These are phyloP conservation scores for Talaromyces rugulosus DNA, from an alignment of 2,329 filamentous ascomycete species.

Conservation along the genomic window DNA sequence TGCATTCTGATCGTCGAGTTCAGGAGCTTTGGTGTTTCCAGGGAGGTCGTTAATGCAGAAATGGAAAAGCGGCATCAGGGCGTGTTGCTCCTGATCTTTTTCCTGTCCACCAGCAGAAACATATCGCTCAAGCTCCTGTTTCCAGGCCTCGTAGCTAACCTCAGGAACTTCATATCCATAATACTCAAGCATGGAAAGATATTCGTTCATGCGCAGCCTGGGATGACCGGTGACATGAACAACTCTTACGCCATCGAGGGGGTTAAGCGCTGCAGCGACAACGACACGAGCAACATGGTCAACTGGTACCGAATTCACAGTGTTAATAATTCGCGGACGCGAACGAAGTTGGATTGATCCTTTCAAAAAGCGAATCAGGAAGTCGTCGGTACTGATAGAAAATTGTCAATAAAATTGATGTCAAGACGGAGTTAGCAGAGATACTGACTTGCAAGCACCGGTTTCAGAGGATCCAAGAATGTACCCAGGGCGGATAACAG, in stretches of 20 bases:
- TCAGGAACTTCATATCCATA: constrained; percentile 70
- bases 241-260: constrained; percentile 57
- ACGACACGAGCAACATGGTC: constrained; percentile 78
- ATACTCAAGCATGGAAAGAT: constrained; percentile 62
- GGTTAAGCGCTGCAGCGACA: constrained; percentile 66
- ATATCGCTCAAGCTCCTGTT: constrained; percentile 61
- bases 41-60: constrained; percentile 69
- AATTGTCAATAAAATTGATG: neutral
- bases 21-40: constrained; percentile 64
- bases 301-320: constrained; percentile 85
- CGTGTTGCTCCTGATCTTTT: constrained; percentile 62
- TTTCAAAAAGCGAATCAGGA: constrained; percentile 80
- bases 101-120: constrained; percentile 51
- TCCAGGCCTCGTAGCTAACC: constrained; percentile 67
- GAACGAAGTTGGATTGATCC: constrained; percentile 75
- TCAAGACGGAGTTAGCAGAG: neutral
- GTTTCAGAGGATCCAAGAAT: constrained; percentile 68
- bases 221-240: constrained; percentile 78
- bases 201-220: constrained; percentile 72
- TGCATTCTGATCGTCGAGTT: constrained; percentile 70
- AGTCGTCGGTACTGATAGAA: constrained; percentile 72
- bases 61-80: constrained; percentile 70
- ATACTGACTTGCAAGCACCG: constrained; percentile 43
- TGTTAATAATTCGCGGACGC: constrained; percentile 75
- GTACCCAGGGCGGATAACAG: constrained; percentile 79